Evolutionary conservation across 2,329 filamentous ascomycete species (phyloP).

Genomic region (Phialocephala sp.): DNA sequence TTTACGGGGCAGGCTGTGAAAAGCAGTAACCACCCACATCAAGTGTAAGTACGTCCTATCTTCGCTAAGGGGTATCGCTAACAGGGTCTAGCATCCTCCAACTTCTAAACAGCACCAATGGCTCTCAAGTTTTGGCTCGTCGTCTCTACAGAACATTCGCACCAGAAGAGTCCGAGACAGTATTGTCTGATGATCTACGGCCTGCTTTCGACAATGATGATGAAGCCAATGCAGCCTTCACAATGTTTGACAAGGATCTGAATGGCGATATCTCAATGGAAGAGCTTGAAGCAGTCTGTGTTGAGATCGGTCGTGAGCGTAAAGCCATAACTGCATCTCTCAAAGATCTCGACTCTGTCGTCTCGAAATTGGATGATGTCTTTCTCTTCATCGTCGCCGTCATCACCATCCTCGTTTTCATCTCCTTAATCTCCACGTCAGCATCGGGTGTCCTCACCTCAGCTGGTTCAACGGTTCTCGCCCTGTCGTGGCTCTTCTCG

Average conservation of each 20-base stretch:
- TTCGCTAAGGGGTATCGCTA: conserved; percentile 17
- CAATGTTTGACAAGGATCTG: conserved; percentile 94
- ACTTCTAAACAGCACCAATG: conserved; percentile 72
- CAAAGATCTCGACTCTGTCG: conserved; percentile 93
- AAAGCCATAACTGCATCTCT: conserved; percentile 94
- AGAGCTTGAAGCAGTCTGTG: conserved; percentile 89
- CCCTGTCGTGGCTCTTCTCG: conserved; percentile 90
- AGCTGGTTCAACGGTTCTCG: conserved; percentile 84
- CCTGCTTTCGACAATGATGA: conserved; percentile 81
- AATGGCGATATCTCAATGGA: conserved; percentile 97
- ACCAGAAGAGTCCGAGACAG: conserved; percentile 74
- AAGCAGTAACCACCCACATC: conserved; percentile 77
- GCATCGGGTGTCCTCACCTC: conserved; percentile 92
- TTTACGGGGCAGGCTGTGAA: conserved; percentile 78
- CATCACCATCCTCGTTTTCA: conserved; percentile 83
- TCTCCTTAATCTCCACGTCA: conserved; percentile 87
- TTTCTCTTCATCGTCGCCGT: conserved; percentile 86
- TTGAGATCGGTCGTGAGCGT: conserved; percentile 91
- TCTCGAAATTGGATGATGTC: conserved; percentile 86
- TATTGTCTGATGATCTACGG: conserved; percentile 78
- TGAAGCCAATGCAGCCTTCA: conserved; percentile 86
- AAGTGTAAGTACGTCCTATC: conserved; percentile 57
- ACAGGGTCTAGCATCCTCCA: conserved; percentile 62
- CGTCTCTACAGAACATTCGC: conserved; percentile 88
- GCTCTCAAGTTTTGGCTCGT: conserved; percentile 83